phyloP scores from a whole-genome alignment of 2,329 filamentous ascomycete species.

The Fusarium keratoplasticum region DNA sequence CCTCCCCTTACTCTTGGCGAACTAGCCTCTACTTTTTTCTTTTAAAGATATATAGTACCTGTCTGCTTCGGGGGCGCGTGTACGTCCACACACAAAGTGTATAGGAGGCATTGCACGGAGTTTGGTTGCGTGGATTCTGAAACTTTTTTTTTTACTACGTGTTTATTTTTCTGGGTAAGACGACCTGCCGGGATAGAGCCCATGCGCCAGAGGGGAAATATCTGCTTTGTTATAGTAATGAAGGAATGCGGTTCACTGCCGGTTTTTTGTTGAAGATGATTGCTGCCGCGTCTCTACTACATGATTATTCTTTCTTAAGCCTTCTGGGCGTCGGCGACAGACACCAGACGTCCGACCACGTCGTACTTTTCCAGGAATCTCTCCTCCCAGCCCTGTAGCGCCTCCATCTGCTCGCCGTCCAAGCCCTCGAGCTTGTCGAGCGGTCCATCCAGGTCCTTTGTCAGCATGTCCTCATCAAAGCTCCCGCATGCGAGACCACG shows the following conservation, averaged over 20 bases:
- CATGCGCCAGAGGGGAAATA: slow-evolving; percentile 11
- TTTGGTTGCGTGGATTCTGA: slow-evolving; percentile 43
- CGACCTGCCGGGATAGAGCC: slow-evolving; percentile 29
- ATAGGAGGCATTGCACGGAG: slow-evolving; percentile 51
- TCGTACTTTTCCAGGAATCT: slow-evolving; percentile 94
- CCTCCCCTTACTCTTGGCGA: slow-evolving; percentile 24
- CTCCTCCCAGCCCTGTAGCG: slow-evolving; percentile 91
- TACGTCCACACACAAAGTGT: slow-evolving; percentile 37
- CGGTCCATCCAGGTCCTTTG: slow-evolving; percentile 86
- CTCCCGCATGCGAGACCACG: slow-evolving; percentile 89
- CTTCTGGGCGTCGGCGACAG: slow-evolving; percentile 53
- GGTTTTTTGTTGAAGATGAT: neutral
- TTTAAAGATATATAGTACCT: slow-evolving; percentile 35
- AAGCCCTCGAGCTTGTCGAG: slow-evolving; percentile 82
- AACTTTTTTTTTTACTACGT: slow-evolving; percentile 24
- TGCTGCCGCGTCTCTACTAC: neutral
- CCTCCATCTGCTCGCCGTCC: slow-evolving; percentile 81
- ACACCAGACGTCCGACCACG: slow-evolving; percentile 88
- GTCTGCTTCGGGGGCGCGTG: slow-evolving; percentile 29
- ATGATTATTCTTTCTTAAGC: neutral
- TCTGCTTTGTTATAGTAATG: slow-evolving; percentile 37
- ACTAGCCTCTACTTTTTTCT: slow-evolving; percentile 29
- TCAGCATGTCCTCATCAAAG: slow-evolving; percentile 96
- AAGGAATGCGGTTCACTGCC: slow-evolving; percentile 31
- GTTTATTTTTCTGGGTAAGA: slow-evolving; percentile 28